phyloP scores from a whole-genome alignment of 1,284 basidiomycete species.

The Tilletiaria anomala region DNA sequence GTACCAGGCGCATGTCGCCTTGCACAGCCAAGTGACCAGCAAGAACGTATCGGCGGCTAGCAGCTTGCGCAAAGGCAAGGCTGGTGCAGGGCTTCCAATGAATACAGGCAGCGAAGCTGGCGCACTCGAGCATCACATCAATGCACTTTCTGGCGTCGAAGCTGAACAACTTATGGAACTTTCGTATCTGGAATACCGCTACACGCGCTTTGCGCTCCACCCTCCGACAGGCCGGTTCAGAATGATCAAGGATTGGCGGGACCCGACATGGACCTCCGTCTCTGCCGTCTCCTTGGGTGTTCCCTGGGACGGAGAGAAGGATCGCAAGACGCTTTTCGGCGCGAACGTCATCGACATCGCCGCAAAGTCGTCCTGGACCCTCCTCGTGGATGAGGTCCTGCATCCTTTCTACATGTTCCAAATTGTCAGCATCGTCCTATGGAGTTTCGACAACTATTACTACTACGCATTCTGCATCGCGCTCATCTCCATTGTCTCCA shows the following conservation, averaged over 20 bases:
- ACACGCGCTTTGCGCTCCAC: constrained; percentile 79
- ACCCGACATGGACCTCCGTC: constrained; percentile 59
- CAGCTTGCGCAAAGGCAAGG: constrained; percentile 15
- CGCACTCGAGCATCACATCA: neutral
- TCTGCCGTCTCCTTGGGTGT: constrained; percentile 29
- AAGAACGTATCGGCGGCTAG: constrained; percentile 14
- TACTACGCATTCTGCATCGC: constrained; percentile 97
- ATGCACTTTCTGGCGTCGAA: constrained; percentile 13
- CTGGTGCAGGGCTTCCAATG: neutral
- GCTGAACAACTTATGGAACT: constrained; percentile 37
- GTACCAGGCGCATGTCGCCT: constrained; percentile 9
- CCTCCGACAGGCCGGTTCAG: constrained; percentile 66
- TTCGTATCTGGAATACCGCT: constrained; percentile 51
- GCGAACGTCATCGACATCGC: constrained; percentile 80
- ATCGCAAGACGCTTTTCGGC: constrained; percentile 55
- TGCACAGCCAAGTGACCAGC: constrained; percentile 8
- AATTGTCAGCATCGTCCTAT: constrained; percentile 83
- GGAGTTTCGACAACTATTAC: constrained; percentile 79
- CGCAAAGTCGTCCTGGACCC: constrained; percentile 62
- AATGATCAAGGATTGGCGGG: constrained; percentile 81
- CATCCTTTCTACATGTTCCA: constrained; percentile 59
- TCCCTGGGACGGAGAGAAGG: constrained; percentile 23
- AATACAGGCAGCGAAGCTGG: neutral
- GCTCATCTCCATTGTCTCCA: constrained; percentile 73
- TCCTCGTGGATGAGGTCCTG: constrained; percentile 60